A percentile compares a stretch with the other conserved stretches of the same genome.
Evolutionary conservation across 1,284 basidiomycete species (phyloP).

Genomic region (Rhodotorula sp.): DNA sequence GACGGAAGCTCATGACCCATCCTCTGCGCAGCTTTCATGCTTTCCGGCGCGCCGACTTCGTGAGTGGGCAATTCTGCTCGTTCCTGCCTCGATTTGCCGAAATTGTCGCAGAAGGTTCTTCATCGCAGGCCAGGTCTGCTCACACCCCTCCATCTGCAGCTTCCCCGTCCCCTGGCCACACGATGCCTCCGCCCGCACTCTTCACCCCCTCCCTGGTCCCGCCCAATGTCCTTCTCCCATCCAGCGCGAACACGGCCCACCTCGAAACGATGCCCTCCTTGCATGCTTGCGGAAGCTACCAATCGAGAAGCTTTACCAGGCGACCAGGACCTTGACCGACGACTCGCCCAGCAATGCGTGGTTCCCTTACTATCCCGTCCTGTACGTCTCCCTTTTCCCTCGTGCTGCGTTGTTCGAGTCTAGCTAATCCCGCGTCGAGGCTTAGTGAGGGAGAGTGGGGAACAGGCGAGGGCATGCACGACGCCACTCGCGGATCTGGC

Average conservation of each 20-base stretch:
- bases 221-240: conserved; percentile 32
- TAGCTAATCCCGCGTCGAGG: not conserved
- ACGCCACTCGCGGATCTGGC: conserved; percentile 19
- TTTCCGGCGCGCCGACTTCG: conserved; percentile 39
- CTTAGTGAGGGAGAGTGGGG: conserved; percentile 24
- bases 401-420: too few relatives aligned
- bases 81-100: not conserved
- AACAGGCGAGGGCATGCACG: conserved; percentile 1
- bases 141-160: not conserved
- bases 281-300: conserved; percentile 20
- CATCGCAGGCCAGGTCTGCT: too few relatives aligned
- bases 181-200: conserved; percentile 32
- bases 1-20: not conserved
- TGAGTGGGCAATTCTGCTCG: not conserved
- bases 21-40: conserved; percentile 32
- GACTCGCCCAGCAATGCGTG: conserved; percentile 22
- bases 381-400: conserved; percentile 2
- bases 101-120: too few relatives aligned
- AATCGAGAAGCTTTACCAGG: conserved; percentile 14
- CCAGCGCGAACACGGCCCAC: conserved; percentile 25
- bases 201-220: conserved; percentile 36
- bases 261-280: conserved; percentile 28
- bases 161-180: conserved; percentile 41
- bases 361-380: conserved; percentile 36
- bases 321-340: conserved; percentile 17